Evolutionary conservation across 176 grass and related monocot genomes (phyloP).

Genomic region (Carex pumila): DNA sequence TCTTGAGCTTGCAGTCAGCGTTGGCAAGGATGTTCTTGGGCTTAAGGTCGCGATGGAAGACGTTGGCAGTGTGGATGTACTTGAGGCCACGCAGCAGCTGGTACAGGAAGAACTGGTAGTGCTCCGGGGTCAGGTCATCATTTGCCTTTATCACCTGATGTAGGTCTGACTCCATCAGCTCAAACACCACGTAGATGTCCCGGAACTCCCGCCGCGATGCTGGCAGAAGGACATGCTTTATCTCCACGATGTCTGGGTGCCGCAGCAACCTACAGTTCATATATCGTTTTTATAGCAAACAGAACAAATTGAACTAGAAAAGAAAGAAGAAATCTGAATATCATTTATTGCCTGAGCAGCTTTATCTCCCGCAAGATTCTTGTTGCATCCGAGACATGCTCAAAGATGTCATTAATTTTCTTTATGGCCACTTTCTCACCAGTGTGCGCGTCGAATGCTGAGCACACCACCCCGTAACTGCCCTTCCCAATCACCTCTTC

Average conservation of each 20-base stretch:
- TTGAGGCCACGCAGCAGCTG: slow-evolving; percentile 90
- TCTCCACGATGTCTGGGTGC: slow-evolving; percentile 93
- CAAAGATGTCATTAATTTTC: slow-evolving; percentile 98
- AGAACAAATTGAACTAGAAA: not conserved
- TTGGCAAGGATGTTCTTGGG: slow-evolving; percentile 98
- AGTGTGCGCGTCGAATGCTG: slow-evolving; percentile 67
- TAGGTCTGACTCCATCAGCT: slow-evolving; percentile 98
- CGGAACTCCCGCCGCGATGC: slow-evolving; percentile 89
- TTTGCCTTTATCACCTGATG: slow-evolving; percentile 99
- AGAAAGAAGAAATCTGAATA: not conserved
- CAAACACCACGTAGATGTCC: slow-evolving; percentile 97
- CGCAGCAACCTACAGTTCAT: slow-evolving; percentile 46
- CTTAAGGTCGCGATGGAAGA: slow-evolving; percentile 97
- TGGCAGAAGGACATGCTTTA: slow-evolving; percentile 91
- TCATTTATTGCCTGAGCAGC: slow-evolving; percentile 37
- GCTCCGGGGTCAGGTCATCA: slow-evolving; percentile 83
- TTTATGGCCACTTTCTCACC: slow-evolving; percentile 91
- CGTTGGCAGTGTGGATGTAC: slow-evolving; percentile 99
- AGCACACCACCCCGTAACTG: slow-evolving; percentile 93
- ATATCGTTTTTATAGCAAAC: not conserved
- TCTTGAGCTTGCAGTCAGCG: slow-evolving; percentile 99
- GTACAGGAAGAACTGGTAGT: slow-evolving; percentile 96
- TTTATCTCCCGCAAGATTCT: slow-evolving; percentile 95
- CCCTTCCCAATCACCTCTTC: slow-evolving; percentile 99
- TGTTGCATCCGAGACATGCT: slow-evolving; percentile 84